phyloP scores from a whole-genome alignment of 176 grass and related monocot genomes.

The Echinochloa phyllopogon region DNA sequence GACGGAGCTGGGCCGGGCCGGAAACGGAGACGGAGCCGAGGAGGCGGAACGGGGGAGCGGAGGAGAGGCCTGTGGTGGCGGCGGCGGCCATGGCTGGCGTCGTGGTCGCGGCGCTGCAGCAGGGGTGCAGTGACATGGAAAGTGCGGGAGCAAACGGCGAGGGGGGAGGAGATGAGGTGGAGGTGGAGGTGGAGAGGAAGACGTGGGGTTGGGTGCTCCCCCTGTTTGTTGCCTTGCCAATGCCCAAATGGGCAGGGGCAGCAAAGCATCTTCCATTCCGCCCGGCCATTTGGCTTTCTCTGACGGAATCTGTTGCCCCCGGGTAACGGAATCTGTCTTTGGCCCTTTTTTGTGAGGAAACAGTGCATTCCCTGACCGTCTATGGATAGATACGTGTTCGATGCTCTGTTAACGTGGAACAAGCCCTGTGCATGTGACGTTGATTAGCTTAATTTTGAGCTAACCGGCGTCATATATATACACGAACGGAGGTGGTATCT shows the following conservation, averaged over 20 bases:
- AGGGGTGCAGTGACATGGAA: slow-evolving; percentile 34
- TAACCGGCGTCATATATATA: no score
- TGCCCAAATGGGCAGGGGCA: no score
- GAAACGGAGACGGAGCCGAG: slow-evolving; percentile 23
- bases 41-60: slow-evolving; percentile 30
- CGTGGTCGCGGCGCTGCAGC: background rate
- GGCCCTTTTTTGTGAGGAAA: background rate
- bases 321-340: background rate
- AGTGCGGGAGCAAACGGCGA: background rate
- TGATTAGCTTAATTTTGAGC: no score
- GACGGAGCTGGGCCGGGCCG: slow-evolving; percentile 11
- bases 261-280: background rate
- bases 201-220: slow-evolving; percentile 39
- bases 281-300: background rate
- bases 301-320: background rate
- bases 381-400: no score
- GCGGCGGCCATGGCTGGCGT: slow-evolving; percentile 55
- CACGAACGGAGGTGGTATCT: no score
- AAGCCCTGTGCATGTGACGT: no score
- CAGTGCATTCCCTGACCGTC: background rate
- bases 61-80: slow-evolving; percentile 20
- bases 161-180: background rate
- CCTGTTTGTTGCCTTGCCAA: no score
- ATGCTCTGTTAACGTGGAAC: no score
- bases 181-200: background rate